These are phyloP conservation scores for Candida michaelii DNA, from an alignment of 805 yeast species.

Conservation along the genomic window DNA sequence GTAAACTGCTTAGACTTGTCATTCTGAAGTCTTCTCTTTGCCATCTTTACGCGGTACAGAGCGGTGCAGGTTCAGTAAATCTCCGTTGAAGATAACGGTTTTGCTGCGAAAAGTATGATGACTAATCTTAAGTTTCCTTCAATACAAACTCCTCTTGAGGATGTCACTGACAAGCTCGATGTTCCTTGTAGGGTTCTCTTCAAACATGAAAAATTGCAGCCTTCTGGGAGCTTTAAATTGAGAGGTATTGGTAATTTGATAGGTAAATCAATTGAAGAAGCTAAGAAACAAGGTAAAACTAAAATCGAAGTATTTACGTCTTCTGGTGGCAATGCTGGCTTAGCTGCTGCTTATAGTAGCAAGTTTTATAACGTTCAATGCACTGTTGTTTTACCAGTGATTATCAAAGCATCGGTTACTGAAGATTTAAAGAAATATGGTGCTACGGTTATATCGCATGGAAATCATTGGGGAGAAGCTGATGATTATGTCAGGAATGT, in stretches of 20 bases:
- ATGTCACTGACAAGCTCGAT: constrained; percentile 28
- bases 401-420: constrained; percentile 20
- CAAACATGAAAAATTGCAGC: constrained; percentile 54
- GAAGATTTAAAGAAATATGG: constrained; percentile 20
- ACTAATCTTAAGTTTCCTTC: constrained; percentile 19
- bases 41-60: too few relatives aligned
- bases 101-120: too few relatives aligned
- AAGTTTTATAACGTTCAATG: constrained; percentile 21
- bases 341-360: constrained; percentile 33
- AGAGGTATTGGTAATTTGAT: constrained; percentile 55
- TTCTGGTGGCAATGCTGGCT: constrained; percentile 38
- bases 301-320: constrained; percentile 26
- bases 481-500: constrained; percentile 22
- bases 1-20: constrained; percentile 15
- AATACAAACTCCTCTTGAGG: constrained; percentile 38
- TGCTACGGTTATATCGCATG: constrained; percentile 24
- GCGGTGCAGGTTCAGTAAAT: too few relatives aligned
- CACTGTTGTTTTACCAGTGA: constrained; percentile 31
- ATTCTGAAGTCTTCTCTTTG: constrained; percentile 8
- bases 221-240: constrained; percentile 57
- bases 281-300: constrained; percentile 12
- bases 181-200: constrained; percentile 40
- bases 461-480: constrained; percentile 35
- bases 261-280: constrained; percentile 27
- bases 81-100: too few relatives aligned